Conservation (phyloP, 805 yeast genomes). For the Candida sonorensis region DNA sequence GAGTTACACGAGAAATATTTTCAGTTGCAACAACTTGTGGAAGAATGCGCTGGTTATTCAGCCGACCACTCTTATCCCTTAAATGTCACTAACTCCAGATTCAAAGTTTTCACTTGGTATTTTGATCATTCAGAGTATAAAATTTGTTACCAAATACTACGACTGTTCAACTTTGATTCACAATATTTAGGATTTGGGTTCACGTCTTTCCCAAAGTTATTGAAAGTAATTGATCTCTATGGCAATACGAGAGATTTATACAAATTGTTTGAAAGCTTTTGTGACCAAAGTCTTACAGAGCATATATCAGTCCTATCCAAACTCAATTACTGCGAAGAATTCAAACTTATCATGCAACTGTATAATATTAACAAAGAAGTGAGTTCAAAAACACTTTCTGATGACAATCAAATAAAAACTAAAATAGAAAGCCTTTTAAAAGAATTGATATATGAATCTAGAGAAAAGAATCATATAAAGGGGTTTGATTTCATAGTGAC, state of each 20-base stretch:
- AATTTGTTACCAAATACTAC: constrained; percentile 8
- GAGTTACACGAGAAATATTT: constrained; percentile 4
- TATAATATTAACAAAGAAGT: too few relatives aligned
- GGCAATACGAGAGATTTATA: constrained; percentile 15
- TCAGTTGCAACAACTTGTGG: background rate
- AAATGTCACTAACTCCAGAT: constrained; percentile 7
- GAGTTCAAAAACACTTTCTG: too few relatives aligned
- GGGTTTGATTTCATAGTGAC: too few relatives aligned
- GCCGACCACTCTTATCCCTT: too few relatives aligned
- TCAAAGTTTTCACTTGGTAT: constrained; percentile 17
- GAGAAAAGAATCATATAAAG: too few relatives aligned
- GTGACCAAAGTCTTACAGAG: constrained; percentile 2
- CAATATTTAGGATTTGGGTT: constrained; percentile 12
- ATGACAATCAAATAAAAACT: too few relatives aligned
- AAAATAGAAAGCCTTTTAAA: too few relatives aligned
- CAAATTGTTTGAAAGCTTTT: constrained; percentile 10
- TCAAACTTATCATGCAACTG: too few relatives aligned
- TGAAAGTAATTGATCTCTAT: constrained; percentile 16
- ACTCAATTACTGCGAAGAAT: too few relatives aligned
- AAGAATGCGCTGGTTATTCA: too few relatives aligned
- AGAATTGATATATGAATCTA: too few relatives aligned
- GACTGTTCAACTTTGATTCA: constrained; percentile 2
- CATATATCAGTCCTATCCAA: too few relatives aligned
- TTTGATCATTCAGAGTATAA: constrained; percentile 12
- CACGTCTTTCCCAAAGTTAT: constrained; percentile 5